Percentiles rank a stretch among this genome's conserved stretches.
phyloP scores from a whole-genome alignment of 1,139 yeast species.

The Meyerozyma sp. region DNA sequence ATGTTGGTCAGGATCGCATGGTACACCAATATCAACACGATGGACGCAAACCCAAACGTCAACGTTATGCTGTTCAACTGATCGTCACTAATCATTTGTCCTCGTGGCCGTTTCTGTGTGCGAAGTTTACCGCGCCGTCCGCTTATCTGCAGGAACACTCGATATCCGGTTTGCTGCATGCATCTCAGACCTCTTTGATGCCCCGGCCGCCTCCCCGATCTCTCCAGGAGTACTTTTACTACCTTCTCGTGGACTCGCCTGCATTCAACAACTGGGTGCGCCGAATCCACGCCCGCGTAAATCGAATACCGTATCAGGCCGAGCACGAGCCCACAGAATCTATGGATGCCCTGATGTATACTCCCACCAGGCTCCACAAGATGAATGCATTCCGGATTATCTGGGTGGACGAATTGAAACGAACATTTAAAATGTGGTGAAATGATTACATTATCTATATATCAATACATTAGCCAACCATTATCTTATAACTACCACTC shows the following conservation, averaged over 20 bases:
- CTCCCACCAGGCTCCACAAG: constrained; percentile 52
- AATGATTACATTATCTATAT: background rate
- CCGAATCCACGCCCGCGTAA: constrained; percentile 57
- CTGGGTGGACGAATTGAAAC: constrained; percentile 60
- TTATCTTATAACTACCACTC: background rate
- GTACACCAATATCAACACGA: constrained; percentile 66
- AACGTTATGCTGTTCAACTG: constrained; percentile 74
- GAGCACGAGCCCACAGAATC: constrained; percentile 13
- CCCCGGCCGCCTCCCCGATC: constrained; percentile 29
- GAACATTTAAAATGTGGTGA: constrained; percentile 40
- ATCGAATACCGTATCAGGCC: constrained; percentile 45
- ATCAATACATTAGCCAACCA: background rate
- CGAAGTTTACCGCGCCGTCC: background rate
- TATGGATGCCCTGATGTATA: constrained; percentile 23
- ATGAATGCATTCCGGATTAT: constrained; percentile 58
- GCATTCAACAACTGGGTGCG: constrained; percentile 68
- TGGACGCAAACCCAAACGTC: constrained; percentile 68
- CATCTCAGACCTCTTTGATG: background rate
- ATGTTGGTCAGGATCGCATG: constrained; percentile 51
- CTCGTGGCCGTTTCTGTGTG: background rate
- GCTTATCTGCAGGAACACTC: background rate
- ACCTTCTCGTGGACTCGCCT: constrained; percentile 49
- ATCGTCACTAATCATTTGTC: constrained; percentile 68
- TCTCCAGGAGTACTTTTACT: constrained; percentile 45
- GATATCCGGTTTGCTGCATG: background rate